A percentile compares a stretch with the other conserved stretches of the same genome.
Evolutionary conservation across 331 rosid genomes (phyloP).

Genomic region (Rosa hybrid): DNA sequence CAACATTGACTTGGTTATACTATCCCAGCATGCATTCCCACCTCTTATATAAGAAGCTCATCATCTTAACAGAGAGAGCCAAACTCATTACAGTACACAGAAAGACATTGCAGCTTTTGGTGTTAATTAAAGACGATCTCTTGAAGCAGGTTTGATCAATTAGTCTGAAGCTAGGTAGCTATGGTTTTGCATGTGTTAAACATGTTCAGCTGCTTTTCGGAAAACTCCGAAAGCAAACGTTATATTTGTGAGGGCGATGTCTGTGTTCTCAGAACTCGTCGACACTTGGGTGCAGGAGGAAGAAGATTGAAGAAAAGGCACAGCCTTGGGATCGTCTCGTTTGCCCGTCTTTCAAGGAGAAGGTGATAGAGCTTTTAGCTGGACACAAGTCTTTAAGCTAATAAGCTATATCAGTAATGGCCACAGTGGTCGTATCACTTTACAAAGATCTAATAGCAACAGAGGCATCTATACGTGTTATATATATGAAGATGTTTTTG

Average conservation of each 20-base stretch:
- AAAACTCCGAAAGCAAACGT: slow-evolving; percentile 35
- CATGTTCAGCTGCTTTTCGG: slow-evolving; percentile 64
- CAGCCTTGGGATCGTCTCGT: slow-evolving; percentile 18
- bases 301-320: slow-evolving; percentile 25
- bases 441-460: background rate
- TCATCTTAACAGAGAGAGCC: background rate
- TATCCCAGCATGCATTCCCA: background rate
- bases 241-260: slow-evolving; percentile 60
- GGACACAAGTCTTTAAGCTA: background rate
- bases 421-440: background rate
- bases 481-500: background rate
- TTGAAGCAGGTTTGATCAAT: background rate
- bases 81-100: background rate
- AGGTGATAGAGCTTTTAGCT: background rate
- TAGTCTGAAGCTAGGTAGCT: background rate
- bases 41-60: background rate
- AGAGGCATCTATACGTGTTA: background rate
- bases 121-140: background rate
- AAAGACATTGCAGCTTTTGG: background rate
- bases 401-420: background rate
- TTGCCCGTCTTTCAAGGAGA: slow-evolving; percentile 29
- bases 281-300: slow-evolving; percentile 12
- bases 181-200: slow-evolving; percentile 49
- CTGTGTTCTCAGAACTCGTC: slow-evolving; percentile 45
- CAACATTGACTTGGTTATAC: slow-evolving; percentile 42